These are phyloP conservation scores for Graphilbum sp. DNA, from an alignment of 2,329 filamentous ascomycete genomes.

Conservation along the genomic window DNA sequence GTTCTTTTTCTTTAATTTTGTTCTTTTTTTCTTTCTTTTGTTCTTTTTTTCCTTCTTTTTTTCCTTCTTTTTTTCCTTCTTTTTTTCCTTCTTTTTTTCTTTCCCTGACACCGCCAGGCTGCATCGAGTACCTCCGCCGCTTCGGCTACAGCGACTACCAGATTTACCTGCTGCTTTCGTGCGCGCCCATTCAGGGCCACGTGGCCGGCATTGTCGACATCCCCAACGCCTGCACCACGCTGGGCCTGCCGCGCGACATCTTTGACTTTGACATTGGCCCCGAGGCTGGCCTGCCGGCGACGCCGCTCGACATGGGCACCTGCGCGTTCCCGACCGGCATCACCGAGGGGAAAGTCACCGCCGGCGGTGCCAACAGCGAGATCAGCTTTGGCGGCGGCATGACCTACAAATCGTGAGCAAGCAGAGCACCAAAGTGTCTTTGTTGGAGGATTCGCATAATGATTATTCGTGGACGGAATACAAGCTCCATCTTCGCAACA, in stretches of 20 bases:
- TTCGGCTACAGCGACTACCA: conserved; percentile 62
- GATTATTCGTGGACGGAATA: too few relatives aligned
- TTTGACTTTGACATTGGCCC: conserved; percentile 87
- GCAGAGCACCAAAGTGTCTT: background rate
- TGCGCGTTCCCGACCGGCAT: conserved; percentile 48
- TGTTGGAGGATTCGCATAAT: too few relatives aligned
- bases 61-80: too few relatives aligned
- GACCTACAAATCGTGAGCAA: conserved; percentile 22
- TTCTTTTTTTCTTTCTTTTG: too few relatives aligned
- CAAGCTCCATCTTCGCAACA: too few relatives aligned
- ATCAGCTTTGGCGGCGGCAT: conserved; percentile 33
- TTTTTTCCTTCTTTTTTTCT: too few relatives aligned
- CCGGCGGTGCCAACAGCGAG: conserved; percentile 29
- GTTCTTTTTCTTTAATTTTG: background rate
- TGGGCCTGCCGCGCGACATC: conserved; percentile 82
- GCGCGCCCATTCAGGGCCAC: conserved; percentile 75
- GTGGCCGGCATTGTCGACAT: conserved; percentile 83
- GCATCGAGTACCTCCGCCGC: conserved; percentile 63
- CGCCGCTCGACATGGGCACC: conserved; percentile 44
- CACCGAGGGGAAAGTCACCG: conserved; percentile 24
- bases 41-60: too few relatives aligned
- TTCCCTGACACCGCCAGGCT: conserved; percentile 27
- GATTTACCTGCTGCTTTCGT: conserved; percentile 70
- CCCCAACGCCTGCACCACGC: conserved; percentile 78
- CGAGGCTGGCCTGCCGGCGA: conserved; percentile 18